Conservation (phyloP, 768 basidiomycete genomes). For the Lactifluus pinguis region DNA sequence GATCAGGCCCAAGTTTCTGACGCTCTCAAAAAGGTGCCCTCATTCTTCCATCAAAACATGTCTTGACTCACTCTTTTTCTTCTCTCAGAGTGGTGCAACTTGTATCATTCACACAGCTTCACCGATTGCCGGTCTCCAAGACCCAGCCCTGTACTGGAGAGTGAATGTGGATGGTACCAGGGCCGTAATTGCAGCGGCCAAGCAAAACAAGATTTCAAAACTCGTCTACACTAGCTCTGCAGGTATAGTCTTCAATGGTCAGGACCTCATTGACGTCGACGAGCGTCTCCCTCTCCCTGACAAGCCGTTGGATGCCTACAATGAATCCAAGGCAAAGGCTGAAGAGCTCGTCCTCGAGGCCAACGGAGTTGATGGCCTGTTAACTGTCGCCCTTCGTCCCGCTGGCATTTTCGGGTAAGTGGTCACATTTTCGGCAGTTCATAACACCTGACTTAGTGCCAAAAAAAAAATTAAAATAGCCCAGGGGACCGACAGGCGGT, state of each 20-base stretch:
- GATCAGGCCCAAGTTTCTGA: constrained; percentile 60
- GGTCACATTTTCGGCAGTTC: not conserved
- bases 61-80: not conserved
- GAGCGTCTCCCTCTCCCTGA: constrained; percentile 74
- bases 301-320: constrained; percentile 81
- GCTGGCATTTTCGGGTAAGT: constrained; percentile 93
- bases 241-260: constrained; percentile 81
- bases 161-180: constrained; percentile 93
- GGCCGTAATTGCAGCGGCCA: constrained; percentile 74
- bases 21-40: constrained; percentile 63
- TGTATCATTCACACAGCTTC: constrained; percentile 97
- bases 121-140: constrained; percentile 55
- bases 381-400: constrained; percentile 86
- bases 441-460: not conserved
- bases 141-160: constrained; percentile 71
- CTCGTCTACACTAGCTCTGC: constrained; percentile 94
- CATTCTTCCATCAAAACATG: not conserved
- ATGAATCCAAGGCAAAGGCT: constrained; percentile 86
- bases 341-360: constrained; percentile 78
- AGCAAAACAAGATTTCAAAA: constrained; percentile 63
- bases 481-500: constrained; percentile 89
- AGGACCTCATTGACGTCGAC: constrained; percentile 74
- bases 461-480: constrained; percentile 29
- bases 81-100: constrained; percentile 61
- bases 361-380: constrained; percentile 74